Conservation (phyloP, 1,284 basidiomycete genomes). For the Fistulinella cinereoalba region DNA sequence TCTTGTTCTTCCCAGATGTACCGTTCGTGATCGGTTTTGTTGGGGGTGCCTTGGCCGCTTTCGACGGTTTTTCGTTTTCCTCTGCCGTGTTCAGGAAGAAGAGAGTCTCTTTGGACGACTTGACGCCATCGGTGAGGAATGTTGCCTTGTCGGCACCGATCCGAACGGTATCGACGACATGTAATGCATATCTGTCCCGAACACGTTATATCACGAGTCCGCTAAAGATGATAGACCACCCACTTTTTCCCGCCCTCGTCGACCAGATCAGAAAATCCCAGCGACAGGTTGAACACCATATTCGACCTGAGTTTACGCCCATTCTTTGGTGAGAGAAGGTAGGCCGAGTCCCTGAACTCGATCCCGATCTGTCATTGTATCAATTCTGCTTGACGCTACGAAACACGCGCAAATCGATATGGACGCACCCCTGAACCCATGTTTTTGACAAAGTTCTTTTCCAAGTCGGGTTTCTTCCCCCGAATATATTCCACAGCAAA, state of each 20-base stretch:
- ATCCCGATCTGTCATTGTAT: slow-evolving; percentile 70
- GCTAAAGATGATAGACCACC: slow-evolving; percentile 21
- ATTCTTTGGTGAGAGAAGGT: slow-evolving; percentile 83
- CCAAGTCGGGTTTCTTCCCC: slow-evolving; percentile 78
- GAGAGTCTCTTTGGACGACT: slow-evolving; percentile 80
- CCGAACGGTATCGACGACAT: slow-evolving; percentile 87
- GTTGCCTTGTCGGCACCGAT: slow-evolving; percentile 67
- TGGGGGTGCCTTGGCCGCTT: slow-evolving; percentile 57
- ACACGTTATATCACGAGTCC: slow-evolving; percentile 4
- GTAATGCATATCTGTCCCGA: slow-evolving; percentile 74
- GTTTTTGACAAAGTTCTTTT: slow-evolving; percentile 85
- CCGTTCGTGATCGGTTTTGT: slow-evolving; percentile 53
- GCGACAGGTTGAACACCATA: slow-evolving; percentile 83
- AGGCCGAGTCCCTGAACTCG: slow-evolving; percentile 90
- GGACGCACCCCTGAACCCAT: slow-evolving; percentile 81
- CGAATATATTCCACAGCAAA: slow-evolving; percentile 72
- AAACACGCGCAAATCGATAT: neutral
- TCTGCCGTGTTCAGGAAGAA: slow-evolving; percentile 74
- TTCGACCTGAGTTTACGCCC: slow-evolving; percentile 66
- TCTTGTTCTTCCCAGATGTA: slow-evolving; percentile 67
- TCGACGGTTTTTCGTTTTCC: slow-evolving; percentile 51
- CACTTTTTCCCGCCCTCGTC: slow-evolving; percentile 79
- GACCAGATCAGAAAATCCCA: slow-evolving; percentile 82
- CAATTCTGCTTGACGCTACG: neutral
- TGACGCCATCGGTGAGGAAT: slow-evolving; percentile 82